These are phyloP conservation scores for Metrosideros polymorpha DNA, from an alignment of 441 rosid genomes.

Conservation along the genomic window DNA sequence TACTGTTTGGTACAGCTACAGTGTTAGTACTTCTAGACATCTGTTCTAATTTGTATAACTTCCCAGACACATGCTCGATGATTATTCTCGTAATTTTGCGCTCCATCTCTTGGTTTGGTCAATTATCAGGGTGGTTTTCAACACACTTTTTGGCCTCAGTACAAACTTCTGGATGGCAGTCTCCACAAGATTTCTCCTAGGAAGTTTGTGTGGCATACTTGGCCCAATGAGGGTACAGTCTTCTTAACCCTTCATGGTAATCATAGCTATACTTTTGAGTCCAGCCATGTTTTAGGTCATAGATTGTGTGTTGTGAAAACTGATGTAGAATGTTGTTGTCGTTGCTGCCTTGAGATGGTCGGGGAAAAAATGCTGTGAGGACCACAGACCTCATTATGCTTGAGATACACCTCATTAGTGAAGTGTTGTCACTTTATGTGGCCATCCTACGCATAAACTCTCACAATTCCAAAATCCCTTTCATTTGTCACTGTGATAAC, in stretches of 20 bases:
- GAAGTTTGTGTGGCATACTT: constrained; percentile 3
- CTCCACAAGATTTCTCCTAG: background rate
- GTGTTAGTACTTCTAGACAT: constrained; percentile 1
- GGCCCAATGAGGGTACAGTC: constrained; percentile 3
- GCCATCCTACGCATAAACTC: background rate
- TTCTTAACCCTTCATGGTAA: background rate
- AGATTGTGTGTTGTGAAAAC: background rate
- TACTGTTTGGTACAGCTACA: constrained; percentile 2
- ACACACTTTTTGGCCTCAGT: constrained; percentile 9
- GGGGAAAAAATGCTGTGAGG: background rate
- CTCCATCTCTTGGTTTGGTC: background rate
- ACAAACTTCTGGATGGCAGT: constrained; percentile 9
- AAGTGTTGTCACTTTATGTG: background rate
- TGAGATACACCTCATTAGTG: background rate
- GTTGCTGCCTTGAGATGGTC: background rate
- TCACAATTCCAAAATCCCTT: background rate
- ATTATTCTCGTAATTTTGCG: background rate
- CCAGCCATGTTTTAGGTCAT: background rate
- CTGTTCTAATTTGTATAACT: background rate
- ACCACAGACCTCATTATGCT: background rate
- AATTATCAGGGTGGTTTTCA: background rate
- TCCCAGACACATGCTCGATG: background rate
- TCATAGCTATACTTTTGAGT: background rate
- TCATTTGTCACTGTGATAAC: background rate
- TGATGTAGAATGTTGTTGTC: background rate